These are phyloP conservation scores for Sisymbrium altissimum DNA, from an alignment of 345 rosid genomes.

Conservation along the genomic window DNA sequence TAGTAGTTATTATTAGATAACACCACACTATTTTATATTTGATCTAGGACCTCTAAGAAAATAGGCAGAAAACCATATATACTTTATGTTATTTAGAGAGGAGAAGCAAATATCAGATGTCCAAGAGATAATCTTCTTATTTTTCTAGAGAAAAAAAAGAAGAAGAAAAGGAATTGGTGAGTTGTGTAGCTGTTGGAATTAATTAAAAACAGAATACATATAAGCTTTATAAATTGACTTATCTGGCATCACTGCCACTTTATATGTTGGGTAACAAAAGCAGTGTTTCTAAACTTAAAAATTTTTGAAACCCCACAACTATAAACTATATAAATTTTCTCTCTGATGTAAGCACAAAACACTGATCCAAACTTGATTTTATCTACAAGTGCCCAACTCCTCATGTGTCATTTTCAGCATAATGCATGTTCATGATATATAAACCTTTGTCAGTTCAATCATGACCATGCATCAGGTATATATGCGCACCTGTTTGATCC, in stretches of 20 bases:
- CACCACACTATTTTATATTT: not conserved
- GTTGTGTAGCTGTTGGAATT: constrained; percentile 6
- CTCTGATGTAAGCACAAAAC: constrained; percentile 51
- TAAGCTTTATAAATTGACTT: constrained; percentile 51
- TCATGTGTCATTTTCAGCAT: constrained; percentile 22
- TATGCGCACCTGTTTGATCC: not conserved
- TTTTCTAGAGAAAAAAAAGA: not conserved
- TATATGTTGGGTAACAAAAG: constrained; percentile 31
- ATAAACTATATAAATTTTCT: constrained; percentile 28
- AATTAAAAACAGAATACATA: constrained; percentile 8
- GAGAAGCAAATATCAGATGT: constrained; percentile 8
- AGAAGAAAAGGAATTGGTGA: constrained; percentile 3
- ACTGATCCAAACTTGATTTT: constrained; percentile 40
- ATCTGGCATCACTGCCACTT: constrained; percentile 35
- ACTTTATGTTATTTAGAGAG: not conserved
- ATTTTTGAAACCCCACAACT: constrained; percentile 52
- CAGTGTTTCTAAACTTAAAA: constrained; percentile 41
- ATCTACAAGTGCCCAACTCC: constrained; percentile 42
- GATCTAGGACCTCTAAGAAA: not conserved
- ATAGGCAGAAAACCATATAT: not conserved
- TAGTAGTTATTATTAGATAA: not conserved
- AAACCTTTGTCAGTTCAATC: not conserved
- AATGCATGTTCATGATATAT: constrained; percentile 12
- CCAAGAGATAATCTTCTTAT: constrained; percentile 5
- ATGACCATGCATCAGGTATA: constrained; percentile 6